A percentile compares a stretch with the other conserved stretches of the same genome.
phyloP scores from a whole-genome alignment of 2,329 filamentous ascomycete species.

The Hypoxylon rubiginosum region DNA sequence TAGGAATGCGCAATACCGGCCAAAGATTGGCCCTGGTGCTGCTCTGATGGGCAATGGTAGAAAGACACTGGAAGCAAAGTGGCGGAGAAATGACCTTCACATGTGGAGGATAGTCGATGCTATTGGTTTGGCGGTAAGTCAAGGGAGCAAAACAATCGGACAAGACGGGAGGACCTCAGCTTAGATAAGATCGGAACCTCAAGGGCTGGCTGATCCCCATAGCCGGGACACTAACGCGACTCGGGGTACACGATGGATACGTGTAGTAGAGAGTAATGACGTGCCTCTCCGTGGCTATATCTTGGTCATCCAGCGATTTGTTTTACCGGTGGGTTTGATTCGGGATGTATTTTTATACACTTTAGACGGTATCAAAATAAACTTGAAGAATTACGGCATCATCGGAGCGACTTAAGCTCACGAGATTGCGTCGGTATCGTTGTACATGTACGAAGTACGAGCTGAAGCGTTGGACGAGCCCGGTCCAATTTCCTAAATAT shows the following conservation, averaged over 20 bases:
- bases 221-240: constrained; percentile 15
- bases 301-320: background rate
- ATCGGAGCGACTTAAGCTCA: background rate
- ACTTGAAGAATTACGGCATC: background rate
- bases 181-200: constrained; percentile 36
- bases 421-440: background rate
- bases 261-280: background rate
- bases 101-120: constrained; percentile 41
- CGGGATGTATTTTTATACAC: background rate
- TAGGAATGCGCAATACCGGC: constrained; percentile 24
- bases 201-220: constrained; percentile 33
- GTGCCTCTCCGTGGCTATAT: background rate
- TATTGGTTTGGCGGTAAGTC: constrained; percentile 45
- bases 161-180: constrained; percentile 15
- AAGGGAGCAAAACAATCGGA: constrained; percentile 29
- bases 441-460: constrained; percentile 33
- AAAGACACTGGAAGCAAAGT: constrained; percentile 23
- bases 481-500: constrained; percentile 21
- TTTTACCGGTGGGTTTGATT: background rate
- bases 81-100: constrained; percentile 38
- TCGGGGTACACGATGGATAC: background rate
- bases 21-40: constrained; percentile 30
- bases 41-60: constrained; percentile 28
- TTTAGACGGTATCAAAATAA: background rate
- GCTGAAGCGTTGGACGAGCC: constrained; percentile 33